These are phyloP conservation scores for Rhynchospora breviuscula DNA, from an alignment of 176 grass and related monocot genomes.

Conservation along the genomic window DNA sequence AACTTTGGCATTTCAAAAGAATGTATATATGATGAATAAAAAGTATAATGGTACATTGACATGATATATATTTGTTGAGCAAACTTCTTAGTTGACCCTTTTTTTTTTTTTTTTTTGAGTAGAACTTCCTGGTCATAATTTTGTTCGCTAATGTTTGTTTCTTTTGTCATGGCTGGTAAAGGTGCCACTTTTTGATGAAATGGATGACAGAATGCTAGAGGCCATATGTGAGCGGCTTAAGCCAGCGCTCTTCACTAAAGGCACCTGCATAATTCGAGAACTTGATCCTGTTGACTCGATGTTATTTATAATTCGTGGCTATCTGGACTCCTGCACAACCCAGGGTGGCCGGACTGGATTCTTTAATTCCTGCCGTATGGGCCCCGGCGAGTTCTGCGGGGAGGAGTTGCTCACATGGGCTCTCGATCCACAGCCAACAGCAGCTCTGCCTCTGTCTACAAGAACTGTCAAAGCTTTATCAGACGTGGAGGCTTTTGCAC, in stretches of 20 bases:
- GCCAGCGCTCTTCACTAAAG: conserved; percentile 74
- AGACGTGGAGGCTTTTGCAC: conserved; percentile 92
- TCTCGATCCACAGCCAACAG: conserved; percentile 51
- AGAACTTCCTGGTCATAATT: neutral
- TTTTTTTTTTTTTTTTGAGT: too few relatives aligned
- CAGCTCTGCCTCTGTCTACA: conserved; percentile 63
- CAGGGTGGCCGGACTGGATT: conserved; percentile 78
- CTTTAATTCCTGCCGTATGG: conserved; percentile 91
- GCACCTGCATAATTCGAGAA: conserved; percentile 68
- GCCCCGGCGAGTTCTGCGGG: conserved; percentile 88
- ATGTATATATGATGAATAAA: too few relatives aligned
- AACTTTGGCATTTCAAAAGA: neutral
- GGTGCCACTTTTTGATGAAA: conserved; percentile 95
- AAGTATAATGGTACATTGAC: neutral
- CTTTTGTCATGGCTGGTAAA: neutral
- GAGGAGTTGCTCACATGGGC: conserved; percentile 98
- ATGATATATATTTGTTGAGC: neutral
- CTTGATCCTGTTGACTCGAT: conserved; percentile 79
- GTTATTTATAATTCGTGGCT: conserved; percentile 92
- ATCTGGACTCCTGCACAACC: conserved; percentile 84
- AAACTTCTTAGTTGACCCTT: neutral
- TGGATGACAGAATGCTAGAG: conserved; percentile 92
- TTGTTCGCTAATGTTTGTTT: neutral
- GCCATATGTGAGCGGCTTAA: conserved; percentile 91
- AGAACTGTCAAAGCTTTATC: conserved; percentile 80